These are phyloP conservation scores for Fusarium zealandicum DNA, from an alignment of 2,329 filamentous ascomycete genomes.

Conservation along the genomic window DNA sequence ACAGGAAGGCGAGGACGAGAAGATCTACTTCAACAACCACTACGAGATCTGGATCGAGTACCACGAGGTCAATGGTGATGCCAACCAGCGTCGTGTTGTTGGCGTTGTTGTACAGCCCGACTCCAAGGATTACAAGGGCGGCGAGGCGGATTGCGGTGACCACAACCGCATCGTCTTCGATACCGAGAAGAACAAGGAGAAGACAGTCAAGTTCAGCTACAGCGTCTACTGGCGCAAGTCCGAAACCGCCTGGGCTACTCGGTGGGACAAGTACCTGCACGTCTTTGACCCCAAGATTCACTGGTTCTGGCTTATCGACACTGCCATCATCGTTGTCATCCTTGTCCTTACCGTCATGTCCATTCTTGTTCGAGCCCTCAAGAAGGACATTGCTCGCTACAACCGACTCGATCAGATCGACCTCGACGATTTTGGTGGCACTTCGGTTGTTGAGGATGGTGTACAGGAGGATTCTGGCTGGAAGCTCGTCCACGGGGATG, in stretches of 20 bases:
- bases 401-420: constrained; percentile 92
- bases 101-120: constrained; percentile 87
- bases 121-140: constrained; percentile 68
- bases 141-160: constrained; percentile 68
- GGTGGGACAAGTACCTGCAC: constrained; percentile 98
- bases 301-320: constrained; percentile 98
- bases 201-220: constrained; percentile 84
- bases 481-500: constrained; percentile 97
- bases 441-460: constrained; percentile 82
- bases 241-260: constrained; percentile 88
- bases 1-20: constrained; percentile 57
- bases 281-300: constrained; percentile 98
- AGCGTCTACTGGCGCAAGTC: constrained; percentile 89
- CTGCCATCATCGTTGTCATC: constrained; percentile 92
- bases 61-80: constrained; percentile 74
- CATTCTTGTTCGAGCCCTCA: constrained; percentile 85
- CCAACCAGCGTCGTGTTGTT: constrained; percentile 82
- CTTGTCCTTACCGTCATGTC: constrained; percentile 90
- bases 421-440: constrained; percentile 86
- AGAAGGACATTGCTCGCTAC: constrained; percentile 95
- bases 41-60: constrained; percentile 95
- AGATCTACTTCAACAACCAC: constrained; percentile 84
- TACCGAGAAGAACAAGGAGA: constrained; percentile 63
- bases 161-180: constrained; percentile 68
- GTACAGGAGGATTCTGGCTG: constrained; percentile 98